A percentile compares a stretch with the other conserved stretches of the same genome.
These are phyloP conservation scores for Sporothrix globosa DNA, from an alignment of 2,329 filamentous ascomycete genomes.

Conservation along the genomic window DNA sequence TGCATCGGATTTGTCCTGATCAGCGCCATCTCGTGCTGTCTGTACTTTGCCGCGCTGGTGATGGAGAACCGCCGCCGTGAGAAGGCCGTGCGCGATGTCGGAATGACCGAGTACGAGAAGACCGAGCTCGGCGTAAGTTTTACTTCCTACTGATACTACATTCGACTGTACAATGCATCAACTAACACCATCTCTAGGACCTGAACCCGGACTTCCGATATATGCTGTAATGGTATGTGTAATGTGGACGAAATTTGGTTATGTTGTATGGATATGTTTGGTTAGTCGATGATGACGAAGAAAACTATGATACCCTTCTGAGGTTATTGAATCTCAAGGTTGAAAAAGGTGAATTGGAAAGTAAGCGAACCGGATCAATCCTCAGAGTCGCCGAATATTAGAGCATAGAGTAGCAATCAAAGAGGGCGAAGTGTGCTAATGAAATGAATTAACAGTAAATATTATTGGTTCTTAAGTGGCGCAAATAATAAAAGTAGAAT, in stretches of 20 bases:
- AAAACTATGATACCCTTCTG: constrained; percentile 26
- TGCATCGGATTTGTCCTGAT: constrained; percentile 73
- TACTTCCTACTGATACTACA: background rate
- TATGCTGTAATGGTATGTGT: constrained; percentile 41
- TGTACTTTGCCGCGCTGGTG: constrained; percentile 63
- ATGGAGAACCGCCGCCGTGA: constrained; percentile 64
- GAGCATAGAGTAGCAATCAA: too few species aligned
- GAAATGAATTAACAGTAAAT: background rate
- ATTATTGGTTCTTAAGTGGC: too few species aligned
- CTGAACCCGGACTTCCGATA: constrained; percentile 46
- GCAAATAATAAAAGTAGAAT: background rate
- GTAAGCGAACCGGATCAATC: background rate
- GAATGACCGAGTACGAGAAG: constrained; percentile 45
- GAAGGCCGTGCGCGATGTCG: constrained; percentile 41
- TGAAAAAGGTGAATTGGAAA: background rate
- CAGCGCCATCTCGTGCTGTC: constrained; percentile 61
- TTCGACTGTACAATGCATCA: background rate
- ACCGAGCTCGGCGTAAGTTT: constrained; percentile 48
- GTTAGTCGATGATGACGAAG: background rate
- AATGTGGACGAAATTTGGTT: constrained; percentile 3
- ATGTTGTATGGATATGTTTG: constrained; percentile 3
- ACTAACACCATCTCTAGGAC: constrained; percentile 38
- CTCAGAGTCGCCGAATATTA: background rate
- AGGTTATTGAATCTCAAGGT: constrained; percentile 2
- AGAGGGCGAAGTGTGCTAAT: too few species aligned